Percentiles rank a stretch among this genome's conserved stretches.
These are phyloP conservation scores for Mallotus japonicus DNA, from an alignment of 441 rosid genomes.

Conservation along the genomic window DNA sequence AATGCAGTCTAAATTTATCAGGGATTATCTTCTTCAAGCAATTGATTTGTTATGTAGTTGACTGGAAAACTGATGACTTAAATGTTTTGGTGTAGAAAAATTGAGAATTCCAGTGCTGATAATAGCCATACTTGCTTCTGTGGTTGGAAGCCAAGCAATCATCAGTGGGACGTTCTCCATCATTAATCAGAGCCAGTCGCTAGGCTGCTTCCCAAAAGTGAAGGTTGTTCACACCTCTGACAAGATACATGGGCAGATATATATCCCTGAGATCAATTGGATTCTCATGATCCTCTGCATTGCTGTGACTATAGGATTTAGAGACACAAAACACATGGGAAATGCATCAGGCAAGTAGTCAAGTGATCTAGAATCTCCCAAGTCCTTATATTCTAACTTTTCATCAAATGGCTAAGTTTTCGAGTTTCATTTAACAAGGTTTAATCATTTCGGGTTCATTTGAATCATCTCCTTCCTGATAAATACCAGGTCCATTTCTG, in stretches of 20 bases:
- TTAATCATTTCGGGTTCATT: background rate
- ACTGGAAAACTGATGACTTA: background rate
- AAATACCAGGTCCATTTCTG: background rate
- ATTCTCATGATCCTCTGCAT: slow-evolving; percentile 90
- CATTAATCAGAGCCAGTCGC: slow-evolving; percentile 94
- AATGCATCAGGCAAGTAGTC: slow-evolving; percentile 77
- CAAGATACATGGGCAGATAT: slow-evolving; percentile 90
- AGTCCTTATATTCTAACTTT: background rate
- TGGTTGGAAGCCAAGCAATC: slow-evolving; percentile 98
- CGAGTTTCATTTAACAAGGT: background rate
- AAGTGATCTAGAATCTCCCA: background rate
- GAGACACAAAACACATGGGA: slow-evolving; percentile 92
- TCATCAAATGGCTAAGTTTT: background rate
- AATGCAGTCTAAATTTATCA: background rate
- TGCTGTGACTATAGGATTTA: slow-evolving; percentile 91
- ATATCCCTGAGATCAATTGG: slow-evolving; percentile 97
- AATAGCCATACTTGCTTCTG: slow-evolving; percentile 90
- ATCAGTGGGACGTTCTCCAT: slow-evolving; percentile 97
- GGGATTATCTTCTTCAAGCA: background rate
- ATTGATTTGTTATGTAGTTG: background rate
- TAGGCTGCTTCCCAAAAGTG: slow-evolving; percentile 93
- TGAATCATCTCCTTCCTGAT: background rate
- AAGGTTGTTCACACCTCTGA: slow-evolving; percentile 93
- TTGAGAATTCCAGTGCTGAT: slow-evolving; percentile 85
- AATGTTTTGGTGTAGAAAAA: slow-evolving; percentile 44